A percentile compares a stretch with the other conserved stretches of the same genome.
Evolutionary conservation across 371 early-diverging fungal species (phyloP).

Genomic region (Chytridium lagenaria): DNA sequence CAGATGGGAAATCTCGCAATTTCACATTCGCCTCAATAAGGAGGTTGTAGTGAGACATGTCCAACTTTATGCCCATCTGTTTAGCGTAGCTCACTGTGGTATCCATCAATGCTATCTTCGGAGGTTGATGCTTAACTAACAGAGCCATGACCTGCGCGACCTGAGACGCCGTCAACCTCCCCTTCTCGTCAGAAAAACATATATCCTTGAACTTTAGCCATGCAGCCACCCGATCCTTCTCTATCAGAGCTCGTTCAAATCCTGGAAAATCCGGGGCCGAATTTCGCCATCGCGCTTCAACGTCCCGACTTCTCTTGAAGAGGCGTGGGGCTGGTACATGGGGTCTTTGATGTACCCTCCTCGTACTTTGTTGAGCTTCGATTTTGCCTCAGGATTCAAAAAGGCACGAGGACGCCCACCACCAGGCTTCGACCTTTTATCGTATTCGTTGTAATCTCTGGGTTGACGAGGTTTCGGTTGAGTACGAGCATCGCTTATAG

Average conservation of each 20-base stretch:
- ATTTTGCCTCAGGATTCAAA: background rate
- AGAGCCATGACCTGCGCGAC: conserved; percentile 24
- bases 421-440: too few species aligned
- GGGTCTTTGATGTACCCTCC: conserved; percentile 2
- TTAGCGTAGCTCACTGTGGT: conserved; percentile 24
- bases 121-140: conserved; percentile 21
- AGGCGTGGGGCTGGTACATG: background rate
- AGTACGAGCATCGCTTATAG: too few species aligned
- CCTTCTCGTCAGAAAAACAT: conserved; percentile 27
- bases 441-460: too few species aligned
- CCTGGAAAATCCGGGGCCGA: conserved; percentile 36
- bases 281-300: conserved; percentile 7
- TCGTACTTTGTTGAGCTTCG: background rate
- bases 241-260: conserved; percentile 31
- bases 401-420: too few species aligned
- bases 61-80: conserved; percentile 24
- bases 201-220: conserved; percentile 43
- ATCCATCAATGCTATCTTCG: conserved; percentile 26
- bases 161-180: conserved; percentile 25
- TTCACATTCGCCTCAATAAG: conserved; percentile 27
- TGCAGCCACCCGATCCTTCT: conserved; percentile 27
- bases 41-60: conserved; percentile 31
- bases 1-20: conserved; percentile 16
- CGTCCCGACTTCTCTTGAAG: too few species aligned
- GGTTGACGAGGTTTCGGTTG: too few species aligned